phyloP scores from a whole-genome alignment of 1,284 basidiomycete species.

The Rugosomyces carneus region DNA sequence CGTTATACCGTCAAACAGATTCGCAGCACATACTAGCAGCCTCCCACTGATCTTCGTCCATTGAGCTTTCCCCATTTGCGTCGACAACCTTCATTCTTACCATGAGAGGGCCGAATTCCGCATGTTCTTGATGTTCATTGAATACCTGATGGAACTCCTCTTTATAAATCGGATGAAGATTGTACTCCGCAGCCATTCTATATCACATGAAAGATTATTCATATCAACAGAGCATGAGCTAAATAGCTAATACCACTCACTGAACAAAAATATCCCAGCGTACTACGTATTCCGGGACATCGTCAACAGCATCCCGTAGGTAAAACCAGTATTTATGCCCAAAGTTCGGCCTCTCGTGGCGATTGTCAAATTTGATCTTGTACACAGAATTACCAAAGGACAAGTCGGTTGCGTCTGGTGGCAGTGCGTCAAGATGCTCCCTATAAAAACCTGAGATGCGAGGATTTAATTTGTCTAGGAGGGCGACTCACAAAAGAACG shows the following conservation, averaged over 20 bases:
- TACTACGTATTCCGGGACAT: conserved; percentile 96
- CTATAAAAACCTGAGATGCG: conserved; percentile 31
- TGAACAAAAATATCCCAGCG: conserved; percentile 88
- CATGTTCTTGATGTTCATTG: conserved; percentile 66
- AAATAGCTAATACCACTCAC: conserved; percentile 39
- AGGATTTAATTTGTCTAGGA: conserved; percentile 8
- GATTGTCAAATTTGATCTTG: conserved; percentile 78
- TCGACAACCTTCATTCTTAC: conserved; percentile 88
- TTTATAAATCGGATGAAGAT: conserved; percentile 71
- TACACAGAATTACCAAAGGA: conserved; percentile 92
- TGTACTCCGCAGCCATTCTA: conserved; percentile 83
- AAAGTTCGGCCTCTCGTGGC: conserved; percentile 58
- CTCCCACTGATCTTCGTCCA: conserved; percentile 94
- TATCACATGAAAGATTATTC: not conserved
- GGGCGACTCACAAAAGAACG: conserved; percentile 60
- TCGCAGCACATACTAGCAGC: conserved; percentile 75
- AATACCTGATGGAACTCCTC: conserved; percentile 88
- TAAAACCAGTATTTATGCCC: conserved; percentile 95
- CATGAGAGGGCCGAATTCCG: conserved; percentile 76
- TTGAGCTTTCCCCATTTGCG: conserved; percentile 75
- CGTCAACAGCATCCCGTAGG: conserved; percentile 90
- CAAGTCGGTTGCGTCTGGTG: conserved; percentile 53
- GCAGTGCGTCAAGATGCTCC: conserved; percentile 61
- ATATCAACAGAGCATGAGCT: no score
- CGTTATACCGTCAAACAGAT: not conserved